Base-by-base conservation (phyloP, 176 grass and related monocot species). In the Oryza glumipatula region DNA sequence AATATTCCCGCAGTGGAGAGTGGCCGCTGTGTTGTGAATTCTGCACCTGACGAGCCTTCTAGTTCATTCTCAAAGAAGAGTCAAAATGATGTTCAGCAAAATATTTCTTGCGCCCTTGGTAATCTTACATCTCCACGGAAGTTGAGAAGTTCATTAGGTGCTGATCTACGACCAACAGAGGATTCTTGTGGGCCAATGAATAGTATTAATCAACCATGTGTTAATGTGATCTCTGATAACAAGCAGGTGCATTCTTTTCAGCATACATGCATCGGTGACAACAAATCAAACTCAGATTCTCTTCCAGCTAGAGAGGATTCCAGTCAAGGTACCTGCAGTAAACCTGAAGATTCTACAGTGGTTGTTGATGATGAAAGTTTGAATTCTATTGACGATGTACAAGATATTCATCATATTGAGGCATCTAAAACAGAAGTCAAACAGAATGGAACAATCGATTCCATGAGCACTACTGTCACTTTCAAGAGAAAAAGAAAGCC, bases 401-500 rank as follows among this genome's bases (percentile, higher is more conserved):
- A 84, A 74, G 28, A 41, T 77, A 78, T 11, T 76, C 68, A 66
- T 58, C 77, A 74, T 70, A 81, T 72, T 80, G 85, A 98, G 73
- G 58, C 72, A 45, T 92, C 83, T 74, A 64, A 83, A 65, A 64
- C 24, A 84, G 81, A 93, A 74, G 76, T 69, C 81, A 90, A 80
- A 56, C 35, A 70, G 74, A 88, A 91, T 87, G 82, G 65, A 68
- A 86, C n/a, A 6, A 66, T 73, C 52, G 81, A 98, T 86, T 83
- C 82, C 64, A 84, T 70, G 32, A 87, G 73, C 76, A 81, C 68
- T 54, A 85, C 82, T 22, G 72, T 82, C 41, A 87, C 80, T 79
- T 93, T 87, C 85, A 95, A 87, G 76, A 95, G 87, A 85, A 98
- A 93, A 85, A 85, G 86, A 77, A 91, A 87, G 56, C n/a, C 77